Base-by-base conservation (phyloP, 495 filamentous ascomycete species). In the Xylaria curta region DNA sequence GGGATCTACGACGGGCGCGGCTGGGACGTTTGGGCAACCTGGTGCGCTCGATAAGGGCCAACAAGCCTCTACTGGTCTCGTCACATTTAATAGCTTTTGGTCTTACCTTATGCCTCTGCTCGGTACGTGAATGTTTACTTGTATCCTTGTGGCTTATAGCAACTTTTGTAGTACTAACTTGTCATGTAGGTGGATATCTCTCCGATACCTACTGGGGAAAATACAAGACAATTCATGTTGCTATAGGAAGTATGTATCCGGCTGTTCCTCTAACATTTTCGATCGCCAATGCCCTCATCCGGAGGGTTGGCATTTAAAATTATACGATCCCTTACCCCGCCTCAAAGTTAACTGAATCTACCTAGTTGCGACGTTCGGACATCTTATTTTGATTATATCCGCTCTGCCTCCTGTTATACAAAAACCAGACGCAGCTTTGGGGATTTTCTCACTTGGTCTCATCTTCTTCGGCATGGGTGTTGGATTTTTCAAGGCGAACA, bases 81-180 rank as follows among this genome's bases (percentile, higher is more conserved):
- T 88, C 15, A 86, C 85, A 72, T 92, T 94, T 84, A 93, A 92
- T 77, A 78, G 84, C 26, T 94, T 94, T 82, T 94, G 91, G 92
- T 85, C 87, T 24, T 94, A 94, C 74, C 72, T 89, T 38, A 91
- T 89, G 78, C 93, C 93, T 13, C 80, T 94, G 42, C 73, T 87
- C 7, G 87, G 86, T 81, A 73, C 70, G 78, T 59, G 10, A 31
- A 28, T 26, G 66, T 51, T n/a, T 19, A 9, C 28, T n/a, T 56
- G 15, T 5, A 42, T 49, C 4, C 8, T 38, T 24, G 1, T 4
- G 21, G 24, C 28, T 42, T 49, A n/a, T 63, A 36, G 5, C 0
- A 42, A 15, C 40, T 51, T 33, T 59, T 1, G 40, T 51, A 42
- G 36, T 58, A 47, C 49, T 73, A 63, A 70, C 76, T n/a, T 21